Evolutionary conservation across 140 eudicot genomes (phyloP).

Genomic region (Ambrosia hybrid): DNA sequence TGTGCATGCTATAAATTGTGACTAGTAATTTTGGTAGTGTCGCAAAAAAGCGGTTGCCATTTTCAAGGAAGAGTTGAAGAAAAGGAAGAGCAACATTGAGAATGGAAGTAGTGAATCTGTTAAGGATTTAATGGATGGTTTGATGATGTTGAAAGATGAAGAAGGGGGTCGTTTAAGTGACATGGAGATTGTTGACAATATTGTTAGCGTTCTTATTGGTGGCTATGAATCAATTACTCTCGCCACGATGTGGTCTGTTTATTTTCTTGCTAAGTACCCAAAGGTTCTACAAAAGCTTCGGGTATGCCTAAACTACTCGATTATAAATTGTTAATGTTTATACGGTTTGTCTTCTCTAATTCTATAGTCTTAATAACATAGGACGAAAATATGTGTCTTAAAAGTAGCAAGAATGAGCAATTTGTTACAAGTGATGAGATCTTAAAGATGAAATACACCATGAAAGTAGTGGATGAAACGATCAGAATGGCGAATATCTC

Average conservation of each 20-base stretch:
- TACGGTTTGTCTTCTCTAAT: not conserved
- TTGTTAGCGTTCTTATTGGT: slow-evolving; percentile 38
- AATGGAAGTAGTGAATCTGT: slow-evolving; percentile 10
- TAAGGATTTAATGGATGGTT: slow-evolving; percentile 56
- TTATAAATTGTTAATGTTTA: not conserved
- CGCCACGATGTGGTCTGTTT: slow-evolving; percentile 52
- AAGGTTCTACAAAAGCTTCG: slow-evolving; percentile 64
- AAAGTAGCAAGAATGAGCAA: slow-evolving; percentile 31
- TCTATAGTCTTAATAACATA: slow-evolving; percentile 8
- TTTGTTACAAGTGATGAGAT: slow-evolving; percentile 48
- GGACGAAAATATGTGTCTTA: slow-evolving; percentile 51
- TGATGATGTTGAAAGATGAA: slow-evolving; percentile 58
- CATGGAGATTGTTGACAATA: slow-evolving; percentile 57
- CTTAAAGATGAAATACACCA: slow-evolving; percentile 44
- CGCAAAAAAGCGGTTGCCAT: slow-evolving; percentile 35
- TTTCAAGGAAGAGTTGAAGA: slow-evolving; percentile 51
- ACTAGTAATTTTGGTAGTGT: slow-evolving; percentile 34
- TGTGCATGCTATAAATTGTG: slow-evolving; percentile 8
- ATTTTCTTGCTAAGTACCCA: slow-evolving; percentile 60
- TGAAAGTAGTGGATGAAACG: slow-evolving; percentile 57
- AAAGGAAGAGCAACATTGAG: slow-evolving; percentile 33
- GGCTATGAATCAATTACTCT: slow-evolving; percentile 51
- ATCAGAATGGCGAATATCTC: slow-evolving; percentile 53
- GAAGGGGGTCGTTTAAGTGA: slow-evolving; percentile 52
- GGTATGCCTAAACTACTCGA: slow-evolving; percentile 29